Percentiles rank a stretch among this genome's conserved stretches.
phyloP scores from a whole-genome alignment of 2,329 filamentous ascomycete genomes.

The Penicillium brasilianum region DNA sequence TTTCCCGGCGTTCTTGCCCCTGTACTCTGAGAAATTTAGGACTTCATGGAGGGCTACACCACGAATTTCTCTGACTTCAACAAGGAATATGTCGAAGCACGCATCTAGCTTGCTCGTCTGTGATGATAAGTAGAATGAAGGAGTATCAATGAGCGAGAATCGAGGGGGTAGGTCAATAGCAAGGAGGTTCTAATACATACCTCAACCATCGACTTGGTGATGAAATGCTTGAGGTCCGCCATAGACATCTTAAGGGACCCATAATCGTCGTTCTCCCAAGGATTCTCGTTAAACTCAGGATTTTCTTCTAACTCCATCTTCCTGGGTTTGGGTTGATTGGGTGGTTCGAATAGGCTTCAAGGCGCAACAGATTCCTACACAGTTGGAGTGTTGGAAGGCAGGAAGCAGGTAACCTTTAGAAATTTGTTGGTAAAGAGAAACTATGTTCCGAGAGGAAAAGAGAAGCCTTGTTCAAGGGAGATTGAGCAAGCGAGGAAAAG shows the following conservation, averaged over 20 bases:
- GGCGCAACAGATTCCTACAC: too few relatives aligned
- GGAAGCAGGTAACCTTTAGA: too few relatives aligned
- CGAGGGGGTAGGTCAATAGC: too few relatives aligned
- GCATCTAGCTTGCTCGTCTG: background rate
- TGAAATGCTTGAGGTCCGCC: background rate
- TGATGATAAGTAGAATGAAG: background rate
- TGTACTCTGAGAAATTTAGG: background rate
- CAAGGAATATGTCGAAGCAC: background rate
- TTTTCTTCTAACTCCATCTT: constrained; percentile 38
- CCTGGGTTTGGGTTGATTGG: too few relatives aligned
- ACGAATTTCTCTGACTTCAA: background rate
- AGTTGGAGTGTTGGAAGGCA: too few relatives aligned
- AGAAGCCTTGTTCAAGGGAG: too few relatives aligned
- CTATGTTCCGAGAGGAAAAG: too few relatives aligned
- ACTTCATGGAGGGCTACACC: background rate
- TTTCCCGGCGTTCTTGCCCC: background rate
- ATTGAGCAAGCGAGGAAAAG: too few relatives aligned
- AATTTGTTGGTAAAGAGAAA: too few relatives aligned
- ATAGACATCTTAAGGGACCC: background rate
- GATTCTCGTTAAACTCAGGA: background rate
- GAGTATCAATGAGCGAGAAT: too few relatives aligned
- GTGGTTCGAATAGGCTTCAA: too few relatives aligned
- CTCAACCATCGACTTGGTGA: background rate
- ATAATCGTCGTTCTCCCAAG: background rate
- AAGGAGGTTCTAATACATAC: background rate